phyloP scores from a whole-genome alignment of 352 stramenopile genomes.

The Globisporangium takayamanum region DNA sequence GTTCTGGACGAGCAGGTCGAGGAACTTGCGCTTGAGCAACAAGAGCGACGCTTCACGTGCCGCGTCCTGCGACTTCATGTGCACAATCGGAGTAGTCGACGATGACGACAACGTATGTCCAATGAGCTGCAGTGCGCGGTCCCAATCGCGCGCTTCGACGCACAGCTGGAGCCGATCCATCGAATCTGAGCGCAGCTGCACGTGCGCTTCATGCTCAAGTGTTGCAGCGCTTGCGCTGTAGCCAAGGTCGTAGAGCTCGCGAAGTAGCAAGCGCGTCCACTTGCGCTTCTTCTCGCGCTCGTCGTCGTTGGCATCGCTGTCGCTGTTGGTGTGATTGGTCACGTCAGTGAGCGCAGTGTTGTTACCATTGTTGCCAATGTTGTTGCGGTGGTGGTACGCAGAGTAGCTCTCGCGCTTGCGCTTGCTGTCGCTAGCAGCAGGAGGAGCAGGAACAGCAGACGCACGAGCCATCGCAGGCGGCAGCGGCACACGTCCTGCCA shows the following conservation, averaged over 20 bases:
- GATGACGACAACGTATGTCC: background rate
- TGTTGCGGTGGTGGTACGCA: background rate
- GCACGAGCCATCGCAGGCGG: background rate
- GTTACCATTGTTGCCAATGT: background rate
- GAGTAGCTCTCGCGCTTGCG: constrained; percentile 17
- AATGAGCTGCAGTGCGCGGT: constrained; percentile 43
- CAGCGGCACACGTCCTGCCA: background rate
- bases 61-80: constrained; percentile 43
- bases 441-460: background rate
- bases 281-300: constrained; percentile 26
- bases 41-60: constrained; percentile 36
- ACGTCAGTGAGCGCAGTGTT: background rate
- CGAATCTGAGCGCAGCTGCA: constrained; percentile 43
- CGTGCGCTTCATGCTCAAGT: constrained; percentile 50
- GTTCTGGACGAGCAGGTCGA: constrained; percentile 35
- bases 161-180: constrained; percentile 49
- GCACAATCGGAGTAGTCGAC: background rate
- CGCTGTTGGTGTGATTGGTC: background rate
- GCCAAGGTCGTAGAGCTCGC: constrained; percentile 71
- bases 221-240: constrained; percentile 29
- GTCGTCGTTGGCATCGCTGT: background rate
- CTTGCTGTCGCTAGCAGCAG: constrained; percentile 18
- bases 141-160: constrained; percentile 38
- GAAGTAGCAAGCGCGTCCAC: constrained; percentile 64
- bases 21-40: constrained; percentile 63